Evolutionary conservation across 208 protist genomes (phyloP), one percentile per base, ranked within the genome.

Genomic region (Leptomonas seymouri): DNA sequence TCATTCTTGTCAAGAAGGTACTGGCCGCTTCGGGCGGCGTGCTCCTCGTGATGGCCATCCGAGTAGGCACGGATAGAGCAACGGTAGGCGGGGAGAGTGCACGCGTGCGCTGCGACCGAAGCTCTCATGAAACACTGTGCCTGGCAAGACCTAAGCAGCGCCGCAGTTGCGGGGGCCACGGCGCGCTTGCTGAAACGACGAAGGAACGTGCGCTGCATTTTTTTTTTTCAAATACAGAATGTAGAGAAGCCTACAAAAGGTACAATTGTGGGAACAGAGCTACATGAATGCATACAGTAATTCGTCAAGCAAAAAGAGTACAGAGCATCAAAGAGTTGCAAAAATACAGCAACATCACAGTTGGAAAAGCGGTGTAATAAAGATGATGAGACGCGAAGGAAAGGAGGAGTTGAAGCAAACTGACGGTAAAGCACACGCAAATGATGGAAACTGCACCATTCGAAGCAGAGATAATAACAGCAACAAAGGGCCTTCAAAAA

Each of bases 1-100:
- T 98, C 97, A 65, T 97, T 92, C 64, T 93, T 95, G 59, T 97
- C 88, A 8, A 98, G 80, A 55, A 98, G 75, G 75, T 97, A 97
- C 66, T 94, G 87, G 23, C 88, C 89, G 41, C 84, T 89, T 54
- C 90, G 87, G 15, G 87, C 72, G 14, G 86, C 71, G 9, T 53
- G 69, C 56, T 88, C 87, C 59, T 91, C 82, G 34, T 94, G 77
- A 39, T 80, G 81, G 44, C 75, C 83, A 61, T 71, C 77, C 2
- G 84, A 85, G 67, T 93, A 92, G 46, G 86, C 86, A 2, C 90
- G 85, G n/a, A 71, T 8, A 57, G 73, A 74, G 72, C 50, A 51
- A 31, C 49, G 41, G 72, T 56, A 65, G 31, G 53, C 51, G 2
- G 54, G 59, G 8, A 31, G 18, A 27, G 46, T 42, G 28, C 61